A percentile compares a stretch with the other conserved stretches of the same genome.
Evolutionary conservation across 2,329 filamentous ascomycete genomes (phyloP).

Genomic region (Macroventuria anomochaeta): DNA sequence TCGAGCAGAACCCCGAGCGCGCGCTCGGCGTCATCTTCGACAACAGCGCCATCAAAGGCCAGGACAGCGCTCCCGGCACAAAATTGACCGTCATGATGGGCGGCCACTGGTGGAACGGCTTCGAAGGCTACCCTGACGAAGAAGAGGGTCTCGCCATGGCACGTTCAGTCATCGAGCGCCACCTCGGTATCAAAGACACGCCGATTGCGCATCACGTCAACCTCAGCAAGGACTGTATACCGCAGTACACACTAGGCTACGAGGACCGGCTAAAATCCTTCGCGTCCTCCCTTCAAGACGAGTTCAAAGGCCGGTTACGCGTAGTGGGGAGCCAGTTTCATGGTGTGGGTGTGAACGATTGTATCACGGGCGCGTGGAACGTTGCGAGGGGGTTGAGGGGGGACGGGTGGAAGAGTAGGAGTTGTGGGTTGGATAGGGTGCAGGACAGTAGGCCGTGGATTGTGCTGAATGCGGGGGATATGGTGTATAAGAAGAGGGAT

Average conservation of each 20-base stretch:
- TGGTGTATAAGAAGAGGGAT: conserved; percentile 1
- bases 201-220: conserved; percentile 68
- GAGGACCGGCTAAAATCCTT: conserved; percentile 61
- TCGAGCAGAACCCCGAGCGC: conserved; percentile 77
- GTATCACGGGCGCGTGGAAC: conserved; percentile 62
- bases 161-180: conserved; percentile 70
- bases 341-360: conserved; percentile 59
- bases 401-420: conserved; percentile 39
- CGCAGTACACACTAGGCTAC: conserved; percentile 88
- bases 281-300: conserved; percentile 62
- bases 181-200: conserved; percentile 72
- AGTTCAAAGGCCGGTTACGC: conserved; percentile 68
- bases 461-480: neutral
- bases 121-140: conserved; percentile 66
- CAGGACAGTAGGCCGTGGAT: conserved; percentile 25
- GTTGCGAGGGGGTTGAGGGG: conserved; percentile 52
- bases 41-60: conserved; percentile 67
- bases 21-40: conserved; percentile 94
- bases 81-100: conserved; percentile 95
- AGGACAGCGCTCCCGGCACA: conserved; percentile 69
- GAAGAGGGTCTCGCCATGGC: conserved; percentile 74
- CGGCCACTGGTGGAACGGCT: conserved; percentile 86
- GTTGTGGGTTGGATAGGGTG: conserved; percentile 34
- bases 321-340: conserved; percentile 61
- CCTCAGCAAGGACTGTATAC: conserved; percentile 76